Percentiles rank a stretch among this genome's conserved stretches.
phyloP scores from a whole-genome alignment of 495 filamentous ascomycete genomes.

The Oleoguttula mirabilis region DNA sequence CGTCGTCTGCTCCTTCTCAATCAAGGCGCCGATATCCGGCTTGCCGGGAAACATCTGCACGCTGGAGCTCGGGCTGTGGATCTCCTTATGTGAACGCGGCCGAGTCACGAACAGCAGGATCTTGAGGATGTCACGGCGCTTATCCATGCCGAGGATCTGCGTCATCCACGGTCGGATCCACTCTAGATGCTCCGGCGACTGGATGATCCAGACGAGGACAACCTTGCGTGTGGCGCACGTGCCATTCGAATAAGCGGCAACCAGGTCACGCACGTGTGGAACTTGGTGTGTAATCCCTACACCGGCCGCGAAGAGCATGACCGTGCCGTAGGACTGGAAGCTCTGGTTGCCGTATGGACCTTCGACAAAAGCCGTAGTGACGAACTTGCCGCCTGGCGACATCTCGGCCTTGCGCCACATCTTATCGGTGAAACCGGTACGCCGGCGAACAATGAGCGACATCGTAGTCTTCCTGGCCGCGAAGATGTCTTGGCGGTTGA shows the following conservation, averaged over 20 bases:
- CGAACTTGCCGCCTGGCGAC: constrained; percentile 34
- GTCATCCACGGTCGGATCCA: constrained; percentile 96
- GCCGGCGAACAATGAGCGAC: constrained; percentile 71
- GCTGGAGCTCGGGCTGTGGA: constrained; percentile 53
- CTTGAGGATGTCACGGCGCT: constrained; percentile 62
- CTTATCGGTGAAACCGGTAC: constrained; percentile 75
- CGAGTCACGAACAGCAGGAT: constrained; percentile 82
- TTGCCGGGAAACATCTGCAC: constrained; percentile 78
- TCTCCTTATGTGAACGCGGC: constrained; percentile 59
- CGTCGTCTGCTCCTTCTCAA: constrained; percentile 62
- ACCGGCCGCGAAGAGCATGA: constrained; percentile 80
- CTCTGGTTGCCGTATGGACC: constrained; percentile 79
- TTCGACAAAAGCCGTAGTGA: constrained; percentile 54
- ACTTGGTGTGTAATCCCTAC: constrained; percentile 92
- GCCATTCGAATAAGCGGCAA: constrained; percentile 58
- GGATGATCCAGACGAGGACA: constrained; percentile 82
- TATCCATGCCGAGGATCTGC: constrained; percentile 62
- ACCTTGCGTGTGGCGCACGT: constrained; percentile 69
- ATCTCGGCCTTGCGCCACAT: constrained; percentile 54
- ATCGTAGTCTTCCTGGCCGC: constrained; percentile 34
- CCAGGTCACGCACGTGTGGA: constrained; percentile 70
- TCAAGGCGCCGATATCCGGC: constrained; percentile 64
- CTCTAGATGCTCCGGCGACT: constrained; percentile 73
- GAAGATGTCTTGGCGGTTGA: constrained; percentile 28
- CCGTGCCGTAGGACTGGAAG: constrained; percentile 81